Evolutionary conservation across 129 eudicot genomes (phyloP), one percentile per base, ranked within the genome.

Genomic region (Centella asiatica): DNA sequence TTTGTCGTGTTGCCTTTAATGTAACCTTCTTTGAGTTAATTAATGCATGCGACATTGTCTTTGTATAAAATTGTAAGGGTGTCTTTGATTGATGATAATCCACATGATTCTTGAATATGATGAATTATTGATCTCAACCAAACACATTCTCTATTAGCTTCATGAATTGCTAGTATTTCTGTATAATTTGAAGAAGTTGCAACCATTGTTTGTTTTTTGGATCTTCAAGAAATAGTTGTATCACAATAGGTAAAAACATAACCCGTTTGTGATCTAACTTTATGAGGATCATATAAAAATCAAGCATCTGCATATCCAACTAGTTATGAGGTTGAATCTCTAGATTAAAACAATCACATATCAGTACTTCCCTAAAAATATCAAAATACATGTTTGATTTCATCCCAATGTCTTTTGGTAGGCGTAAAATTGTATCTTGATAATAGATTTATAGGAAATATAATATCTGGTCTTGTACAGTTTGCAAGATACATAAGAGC

Each of bases 401-500:
- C 20, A 15, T 37, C n/a, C n/a, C n/a, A n/a, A n/a, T n/a, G n/a
- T n/a, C n/a, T n/a, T n/a, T n/a, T n/a, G n/a, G n/a, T n/a, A n/a
- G n/a, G n/a, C n/a, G n/a, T n/a, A n/a, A n/a, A n/a, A n/a, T n/a
- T n/a, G n/a, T n/a, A n/a, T n/a, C n/a, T n/a, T n/a, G n/a, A n/a
- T n/a, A n/a, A n/a, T n/a, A n/a, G n/a, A n/a, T n/a, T n/a, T n/a
- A n/a, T n/a, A n/a, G n/a, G n/a, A n/a, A n/a, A n/a, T n/a, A n/a
- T n/a, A n/a, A n/a, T n/a, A n/a, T n/a, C n/a, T n/a, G n/a, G n/a
- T n/a, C n/a, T n/a, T n/a, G n/a, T n/a, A n/a, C n/a, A n/a, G n/a
- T n/a, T 57, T 12, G 67, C 53, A 57, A 65, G 77, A 57, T 72
- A 72, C 67, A 60, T 73, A 19, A 66, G 23, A 51, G 52, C 61